A percentile compares a stretch with the other conserved stretches of the same genome.
These are phyloP conservation scores for Sedum album DNA, from an alignment of 164 flowering plant species.

Conservation along the genomic window DNA sequence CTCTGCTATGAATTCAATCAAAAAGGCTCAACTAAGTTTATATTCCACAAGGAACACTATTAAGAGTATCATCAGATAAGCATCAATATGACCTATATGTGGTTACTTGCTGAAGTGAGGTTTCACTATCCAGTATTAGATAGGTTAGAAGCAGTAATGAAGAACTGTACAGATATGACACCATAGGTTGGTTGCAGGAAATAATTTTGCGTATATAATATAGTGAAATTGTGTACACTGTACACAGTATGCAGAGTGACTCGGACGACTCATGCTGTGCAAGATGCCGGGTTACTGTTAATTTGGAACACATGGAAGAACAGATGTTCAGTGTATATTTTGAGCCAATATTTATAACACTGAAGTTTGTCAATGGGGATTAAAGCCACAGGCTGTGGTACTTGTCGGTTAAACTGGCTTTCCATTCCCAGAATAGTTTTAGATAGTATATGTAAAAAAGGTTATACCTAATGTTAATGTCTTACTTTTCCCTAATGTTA, in stretches of 20 bases:
- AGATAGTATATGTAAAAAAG: neutral
- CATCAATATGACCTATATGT: conserved; percentile 10
- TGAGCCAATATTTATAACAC: neutral
- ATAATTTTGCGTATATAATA: neutral
- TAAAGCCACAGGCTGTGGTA: neutral
- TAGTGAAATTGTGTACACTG: neutral
- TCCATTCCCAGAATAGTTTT: neutral
- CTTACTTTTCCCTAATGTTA: too few relatives aligned
- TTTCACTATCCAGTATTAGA: neutral
- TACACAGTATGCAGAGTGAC: neutral
- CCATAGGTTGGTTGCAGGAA: neutral
- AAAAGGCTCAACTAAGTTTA: conserved; percentile 77
- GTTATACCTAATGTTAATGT: too few relatives aligned
- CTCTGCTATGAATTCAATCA: conserved; percentile 72
- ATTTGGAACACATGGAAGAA: neutral
- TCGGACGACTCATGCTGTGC: neutral
- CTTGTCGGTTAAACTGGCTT: neutral
- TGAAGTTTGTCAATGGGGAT: too few relatives aligned
- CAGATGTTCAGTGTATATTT: neutral
- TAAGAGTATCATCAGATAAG: conserved; percentile 15
- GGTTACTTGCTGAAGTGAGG: conserved; percentile 1
- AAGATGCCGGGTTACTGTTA: neutral
- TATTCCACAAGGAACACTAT: conserved; percentile 87
- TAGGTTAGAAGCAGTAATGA: neutral
- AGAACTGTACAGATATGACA: neutral